Conservation (phyloP, 1,284 basidiomycete species). For the Tylopilus orsonianus region DNA sequence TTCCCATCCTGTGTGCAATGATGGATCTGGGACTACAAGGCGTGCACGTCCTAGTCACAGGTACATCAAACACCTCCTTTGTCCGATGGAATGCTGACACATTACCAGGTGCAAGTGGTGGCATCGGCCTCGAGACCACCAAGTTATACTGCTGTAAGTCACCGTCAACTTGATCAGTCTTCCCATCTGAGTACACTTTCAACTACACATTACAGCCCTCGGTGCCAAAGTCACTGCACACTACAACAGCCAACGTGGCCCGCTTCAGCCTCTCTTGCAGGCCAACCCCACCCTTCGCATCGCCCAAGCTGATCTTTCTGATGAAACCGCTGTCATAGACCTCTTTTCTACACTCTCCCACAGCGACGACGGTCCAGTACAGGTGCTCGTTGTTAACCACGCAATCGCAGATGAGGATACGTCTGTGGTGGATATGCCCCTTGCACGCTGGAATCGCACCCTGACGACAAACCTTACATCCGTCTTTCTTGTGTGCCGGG, state of each 20-base stretch:
- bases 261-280: conserved; percentile 45
- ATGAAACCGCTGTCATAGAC: conserved; percentile 42
- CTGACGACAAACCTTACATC: conserved; percentile 64
- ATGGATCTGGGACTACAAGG: conserved; percentile 38
- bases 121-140: conserved; percentile 60
- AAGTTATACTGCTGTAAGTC: conserved; percentile 50
- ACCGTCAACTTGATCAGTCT: not conserved
- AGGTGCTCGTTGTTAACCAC: conserved; percentile 65
- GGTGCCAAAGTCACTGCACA: conserved; percentile 71
- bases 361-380: conserved; percentile 39
- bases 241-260: conserved; percentile 54
- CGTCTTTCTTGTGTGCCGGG: conserved; percentile 62
- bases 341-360: conserved; percentile 39
- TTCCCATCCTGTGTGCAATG: not conserved
- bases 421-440: conserved; percentile 55
- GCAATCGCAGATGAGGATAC: conserved; percentile 51
- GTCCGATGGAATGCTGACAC: not conserved
- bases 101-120: conserved; percentile 56
- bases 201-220: conserved; percentile 43
- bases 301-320: conserved; percentile 57
- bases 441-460: conserved; percentile 64
- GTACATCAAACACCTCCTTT: conserved; percentile 10
- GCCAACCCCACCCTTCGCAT: conserved; percentile 39
- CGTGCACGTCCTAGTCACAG: conserved; percentile 40
- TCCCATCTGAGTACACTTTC: not conserved